Conservation (phyloP, 768 basidiomycete species). For the Boletus reticulatus region DNA sequence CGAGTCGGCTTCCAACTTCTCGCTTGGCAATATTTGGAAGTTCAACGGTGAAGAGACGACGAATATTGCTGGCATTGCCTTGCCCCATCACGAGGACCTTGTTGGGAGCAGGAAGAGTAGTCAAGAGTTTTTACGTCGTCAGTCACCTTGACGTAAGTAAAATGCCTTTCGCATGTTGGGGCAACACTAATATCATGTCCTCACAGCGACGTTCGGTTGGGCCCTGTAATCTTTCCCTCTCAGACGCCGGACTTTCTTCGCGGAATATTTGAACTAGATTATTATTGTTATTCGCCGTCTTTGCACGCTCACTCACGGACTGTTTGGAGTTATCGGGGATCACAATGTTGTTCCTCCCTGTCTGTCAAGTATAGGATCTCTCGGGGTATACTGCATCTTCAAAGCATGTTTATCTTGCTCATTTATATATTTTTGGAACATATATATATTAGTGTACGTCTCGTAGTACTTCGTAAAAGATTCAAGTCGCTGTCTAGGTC, state of each 20-base stretch:
- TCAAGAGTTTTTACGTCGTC: slow-evolving; percentile 35
- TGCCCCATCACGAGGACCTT: slow-evolving; percentile 42
- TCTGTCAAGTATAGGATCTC: slow-evolving; percentile 32
- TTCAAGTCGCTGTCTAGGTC: slow-evolving; percentile 1
- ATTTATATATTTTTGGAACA: slow-evolving; percentile 38
- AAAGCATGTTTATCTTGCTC: slow-evolving; percentile 36
- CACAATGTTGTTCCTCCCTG: slow-evolving; percentile 17
- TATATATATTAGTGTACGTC: slow-evolving; percentile 30
- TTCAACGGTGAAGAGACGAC: slow-evolving; percentile 71
- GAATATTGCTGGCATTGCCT: slow-evolving; percentile 47
- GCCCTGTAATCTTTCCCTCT: not conserved
- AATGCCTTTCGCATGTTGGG: not conserved
- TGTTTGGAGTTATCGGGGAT: slow-evolving; percentile 31
- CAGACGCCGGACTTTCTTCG: slow-evolving; percentile 8
- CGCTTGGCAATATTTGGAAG: slow-evolving; percentile 62
- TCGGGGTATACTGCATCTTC: slow-evolving; percentile 33
- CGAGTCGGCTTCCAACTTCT: slow-evolving; percentile 29
- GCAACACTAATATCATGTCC: not conserved
- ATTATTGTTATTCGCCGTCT: slow-evolving; percentile 31
- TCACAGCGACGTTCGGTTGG: not conserved
- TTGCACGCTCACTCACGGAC: slow-evolving; percentile 28
- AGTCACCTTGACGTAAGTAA: slow-evolving; percentile 24
- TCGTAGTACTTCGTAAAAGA: slow-evolving; percentile 17
- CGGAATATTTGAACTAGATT: slow-evolving; percentile 29
- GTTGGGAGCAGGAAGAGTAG: slow-evolving; percentile 40